Evolutionary conservation across 2,329 filamentous ascomycete species (phyloP).

Genomic region (Pseudopithomyces maydicus): DNA sequence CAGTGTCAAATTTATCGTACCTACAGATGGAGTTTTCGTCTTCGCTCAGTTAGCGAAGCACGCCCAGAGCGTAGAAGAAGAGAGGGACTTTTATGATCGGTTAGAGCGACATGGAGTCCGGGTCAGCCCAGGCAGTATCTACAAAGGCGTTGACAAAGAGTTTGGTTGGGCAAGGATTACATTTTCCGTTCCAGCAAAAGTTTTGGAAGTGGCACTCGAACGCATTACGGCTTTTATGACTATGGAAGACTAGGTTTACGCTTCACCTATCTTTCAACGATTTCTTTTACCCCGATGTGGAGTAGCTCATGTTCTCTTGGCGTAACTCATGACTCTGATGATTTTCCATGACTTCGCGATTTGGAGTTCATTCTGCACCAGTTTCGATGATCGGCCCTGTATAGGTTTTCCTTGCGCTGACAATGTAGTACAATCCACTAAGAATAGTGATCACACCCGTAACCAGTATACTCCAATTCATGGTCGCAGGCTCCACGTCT

Average conservation of each 20-base stretch:
- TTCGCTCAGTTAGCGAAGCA: slow-evolving; percentile 27
- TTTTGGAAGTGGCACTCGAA: slow-evolving; percentile 21
- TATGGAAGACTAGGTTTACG: background rate
- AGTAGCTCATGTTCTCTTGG: too few species aligned
- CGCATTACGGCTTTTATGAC: slow-evolving; percentile 14
- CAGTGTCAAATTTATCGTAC: slow-evolving; percentile 25
- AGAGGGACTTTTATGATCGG: slow-evolving; percentile 22
- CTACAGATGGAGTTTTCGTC: slow-evolving; percentile 35
- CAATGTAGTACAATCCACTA: slow-evolving; percentile 10
- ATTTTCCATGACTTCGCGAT: background rate
- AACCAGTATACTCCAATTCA: slow-evolving; percentile 24
- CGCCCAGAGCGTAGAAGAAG: slow-evolving; percentile 21
- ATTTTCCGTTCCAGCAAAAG: slow-evolving; percentile 22
- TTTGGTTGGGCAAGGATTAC: slow-evolving; percentile 36
- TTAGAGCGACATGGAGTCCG: slow-evolving; percentile 24
- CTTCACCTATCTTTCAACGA: background rate
- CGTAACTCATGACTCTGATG: too few species aligned
- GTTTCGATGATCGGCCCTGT: slow-evolving; percentile 12
- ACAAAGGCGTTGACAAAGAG: slow-evolving; percentile 31
- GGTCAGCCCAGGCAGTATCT: slow-evolving; percentile 22
- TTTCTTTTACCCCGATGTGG: background rate
- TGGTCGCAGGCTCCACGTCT: slow-evolving; percentile 20
- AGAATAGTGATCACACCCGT: slow-evolving; percentile 4
- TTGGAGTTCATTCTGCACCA: background rate
- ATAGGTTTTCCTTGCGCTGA: slow-evolving; percentile 9